These are phyloP conservation scores for Pseudogymnoascus sp. DNA, from an alignment of 2,329 filamentous ascomycete species.

Conservation along the genomic window DNA sequence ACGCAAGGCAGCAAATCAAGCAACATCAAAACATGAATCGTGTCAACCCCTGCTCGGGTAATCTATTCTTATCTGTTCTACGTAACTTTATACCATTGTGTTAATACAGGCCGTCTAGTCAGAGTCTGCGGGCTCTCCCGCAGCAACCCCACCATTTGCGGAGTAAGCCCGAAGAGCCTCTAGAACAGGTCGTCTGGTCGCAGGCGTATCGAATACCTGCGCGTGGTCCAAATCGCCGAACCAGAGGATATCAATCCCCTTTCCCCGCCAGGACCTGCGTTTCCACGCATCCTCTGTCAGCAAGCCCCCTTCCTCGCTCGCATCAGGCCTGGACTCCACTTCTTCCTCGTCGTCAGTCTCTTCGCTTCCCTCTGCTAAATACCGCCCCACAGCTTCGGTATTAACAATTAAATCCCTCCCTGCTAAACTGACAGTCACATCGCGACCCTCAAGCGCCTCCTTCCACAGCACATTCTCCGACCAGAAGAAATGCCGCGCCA, in stretches of 20 bases:
- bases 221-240: slow-evolving; percentile 50
- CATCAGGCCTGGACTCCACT: slow-evolving; percentile 15
- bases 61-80: no score
- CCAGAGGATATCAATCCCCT: slow-evolving; percentile 44
- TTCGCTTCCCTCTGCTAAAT: slow-evolving; percentile 30
- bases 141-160: not conserved
- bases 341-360: slow-evolving; percentile 15
- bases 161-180: slow-evolving; percentile 26
- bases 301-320: slow-evolving; percentile 12
- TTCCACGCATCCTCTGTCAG: slow-evolving; percentile 25
- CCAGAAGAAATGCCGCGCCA: slow-evolving; percentile 56
- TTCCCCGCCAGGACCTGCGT: slow-evolving; percentile 26
- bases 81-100: not conserved
- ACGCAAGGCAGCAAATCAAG: no score
- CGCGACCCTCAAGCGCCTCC: slow-evolving; percentile 36
- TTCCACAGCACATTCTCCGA: slow-evolving; percentile 54
- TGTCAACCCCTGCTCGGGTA: no score
- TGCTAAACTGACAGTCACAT: slow-evolving; percentile 42
- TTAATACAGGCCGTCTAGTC: not conserved
- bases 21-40: no score
- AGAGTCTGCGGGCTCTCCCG: not conserved
- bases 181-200: slow-evolving; percentile 29
- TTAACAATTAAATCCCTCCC: slow-evolving; percentile 49
- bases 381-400: slow-evolving; percentile 44
- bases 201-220: slow-evolving; percentile 40